Evolutionary conservation across 2,329 filamentous ascomycete genomes (phyloP).

Genomic region (Pseudonectria foliicola): DNA sequence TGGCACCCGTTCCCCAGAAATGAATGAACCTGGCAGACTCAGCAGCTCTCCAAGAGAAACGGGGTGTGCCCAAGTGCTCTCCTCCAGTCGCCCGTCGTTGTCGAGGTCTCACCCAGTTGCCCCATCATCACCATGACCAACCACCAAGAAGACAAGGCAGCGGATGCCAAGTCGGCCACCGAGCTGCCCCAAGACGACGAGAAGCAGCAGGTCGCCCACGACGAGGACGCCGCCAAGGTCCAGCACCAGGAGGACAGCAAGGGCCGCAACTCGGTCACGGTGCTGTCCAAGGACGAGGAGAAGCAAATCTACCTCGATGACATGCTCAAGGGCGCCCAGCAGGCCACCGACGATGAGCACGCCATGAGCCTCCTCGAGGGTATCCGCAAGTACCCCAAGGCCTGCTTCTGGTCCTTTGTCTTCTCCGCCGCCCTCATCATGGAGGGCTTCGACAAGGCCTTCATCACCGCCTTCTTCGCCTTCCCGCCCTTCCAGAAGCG

Average conservation of each 20-base stretch:
- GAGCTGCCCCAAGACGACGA: not conserved
- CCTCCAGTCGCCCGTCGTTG: too few relatives aligned
- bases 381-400: slow-evolving; percentile 32
- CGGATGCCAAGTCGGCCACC: not conserved
- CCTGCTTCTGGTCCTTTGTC: slow-evolving; percentile 29
- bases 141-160: too few relatives aligned
- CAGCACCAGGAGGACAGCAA: slow-evolving; percentile 11
- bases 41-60: too few relatives aligned
- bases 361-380: slow-evolving; percentile 25
- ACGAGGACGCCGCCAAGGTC: slow-evolving; percentile 4
- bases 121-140: too few relatives aligned
- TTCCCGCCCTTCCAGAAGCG: slow-evolving; percentile 28
- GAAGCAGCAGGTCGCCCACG: not conserved
- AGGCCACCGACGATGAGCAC: slow-evolving; percentile 18
- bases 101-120: too few relatives aligned
- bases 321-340: slow-evolving; percentile 11
- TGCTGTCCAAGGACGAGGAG: slow-evolving; percentile 10
- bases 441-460: slow-evolving; percentile 33
- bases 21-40: too few relatives aligned
- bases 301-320: slow-evolving; percentile 5
- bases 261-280: slow-evolving; percentile 6
- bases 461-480: slow-evolving; percentile 35
- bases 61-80: too few relatives aligned
- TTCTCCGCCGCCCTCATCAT: slow-evolving; percentile 32
- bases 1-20: too few relatives aligned